These are phyloP conservation scores for Chaetothyriales sp. DNA, from an alignment of 2,329 filamentous ascomycete genomes.

Conservation along the genomic window DNA sequence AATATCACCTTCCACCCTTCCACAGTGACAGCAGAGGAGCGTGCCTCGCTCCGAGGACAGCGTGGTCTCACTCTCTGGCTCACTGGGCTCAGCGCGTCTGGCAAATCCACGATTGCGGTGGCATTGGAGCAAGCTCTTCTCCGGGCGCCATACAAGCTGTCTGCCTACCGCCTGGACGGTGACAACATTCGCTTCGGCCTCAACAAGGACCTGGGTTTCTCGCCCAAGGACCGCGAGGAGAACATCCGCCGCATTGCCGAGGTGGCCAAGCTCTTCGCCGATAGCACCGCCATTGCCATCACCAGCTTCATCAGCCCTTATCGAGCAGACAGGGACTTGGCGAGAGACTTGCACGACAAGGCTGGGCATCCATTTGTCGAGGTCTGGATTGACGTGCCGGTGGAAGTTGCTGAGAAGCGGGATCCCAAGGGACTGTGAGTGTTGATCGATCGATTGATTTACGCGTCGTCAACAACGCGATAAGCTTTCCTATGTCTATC, in stretches of 20 bases:
- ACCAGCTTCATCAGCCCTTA: constrained; percentile 97
- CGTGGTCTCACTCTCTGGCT: constrained; percentile 94
- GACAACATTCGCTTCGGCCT: constrained; percentile 97
- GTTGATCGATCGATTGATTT: neutral
- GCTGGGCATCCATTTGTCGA: constrained; percentile 74
- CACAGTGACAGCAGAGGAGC: constrained; percentile 28
- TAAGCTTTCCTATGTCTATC: too few relatives aligned
- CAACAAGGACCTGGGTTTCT: constrained; percentile 95
- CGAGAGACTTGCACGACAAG: constrained; percentile 61
- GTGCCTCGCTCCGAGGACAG: constrained; percentile 50
- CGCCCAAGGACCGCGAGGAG: constrained; percentile 83
- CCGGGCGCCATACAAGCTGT: constrained; percentile 50
- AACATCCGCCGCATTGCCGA: constrained; percentile 95
- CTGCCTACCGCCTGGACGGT: constrained; percentile 86
- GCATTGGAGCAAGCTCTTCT: constrained; percentile 95
- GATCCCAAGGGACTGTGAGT: constrained; percentile 72
- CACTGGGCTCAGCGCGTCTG: constrained; percentile 86
- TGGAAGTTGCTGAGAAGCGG: constrained; percentile 83
- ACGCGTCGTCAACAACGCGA: too few relatives aligned
- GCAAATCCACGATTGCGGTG: constrained; percentile 92
- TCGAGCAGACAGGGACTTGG: constrained; percentile 67
- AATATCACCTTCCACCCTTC: constrained; percentile 34
- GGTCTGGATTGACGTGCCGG: constrained; percentile 79
- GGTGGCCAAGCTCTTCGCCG: constrained; percentile 92
- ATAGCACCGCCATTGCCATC: constrained; percentile 71